Evolutionary conservation across 164 flowering plant species (phyloP).

Genomic region (Nelumbo lutea): DNA sequence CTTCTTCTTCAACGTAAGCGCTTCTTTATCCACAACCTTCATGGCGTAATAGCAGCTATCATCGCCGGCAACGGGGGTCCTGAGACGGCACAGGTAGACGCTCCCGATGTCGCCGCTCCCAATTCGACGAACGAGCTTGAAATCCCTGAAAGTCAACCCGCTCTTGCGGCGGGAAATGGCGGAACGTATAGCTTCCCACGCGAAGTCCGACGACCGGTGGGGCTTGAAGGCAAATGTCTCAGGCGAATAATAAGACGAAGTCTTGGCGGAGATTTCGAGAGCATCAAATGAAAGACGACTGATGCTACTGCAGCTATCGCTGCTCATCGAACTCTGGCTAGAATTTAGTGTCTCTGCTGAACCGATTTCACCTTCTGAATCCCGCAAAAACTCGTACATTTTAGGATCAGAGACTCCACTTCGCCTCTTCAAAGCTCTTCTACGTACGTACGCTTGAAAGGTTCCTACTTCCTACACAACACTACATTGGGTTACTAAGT

Average conservation of each 20-base stretch:
- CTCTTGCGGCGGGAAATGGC: constrained; percentile 21
- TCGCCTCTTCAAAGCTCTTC: neutral
- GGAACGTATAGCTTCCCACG: constrained; percentile 46
- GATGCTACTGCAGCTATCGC: constrained; percentile 45
- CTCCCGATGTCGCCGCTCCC: constrained; percentile 80
- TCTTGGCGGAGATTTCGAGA: constrained; percentile 8
- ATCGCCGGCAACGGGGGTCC: constrained; percentile 8
- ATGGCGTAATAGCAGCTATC: constrained; percentile 49
- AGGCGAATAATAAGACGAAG: constrained; percentile 19
- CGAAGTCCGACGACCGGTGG: constrained; percentile 64
- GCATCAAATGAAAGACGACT: constrained; percentile 52
- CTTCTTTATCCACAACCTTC: constrained; percentile 81
- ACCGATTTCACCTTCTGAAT: constrained; percentile 35
- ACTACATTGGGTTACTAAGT: neutral
- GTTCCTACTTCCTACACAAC: too few relatives aligned
- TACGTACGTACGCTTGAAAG: too few relatives aligned
- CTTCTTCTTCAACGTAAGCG: constrained; percentile 55
- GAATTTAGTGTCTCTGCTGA: constrained; percentile 30
- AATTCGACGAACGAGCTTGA: constrained; percentile 52
- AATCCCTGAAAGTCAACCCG: constrained; percentile 46
- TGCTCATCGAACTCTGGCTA: constrained; percentile 46
- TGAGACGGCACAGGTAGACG: constrained; percentile 63
- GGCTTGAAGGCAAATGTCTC: constrained; percentile 39
- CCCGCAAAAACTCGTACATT: constrained; percentile 27
- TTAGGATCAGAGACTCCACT: constrained; percentile 5